These are phyloP conservation scores for Pichia nanzhaoensis DNA, from an alignment of 805 yeast species.

Conservation along the genomic window DNA sequence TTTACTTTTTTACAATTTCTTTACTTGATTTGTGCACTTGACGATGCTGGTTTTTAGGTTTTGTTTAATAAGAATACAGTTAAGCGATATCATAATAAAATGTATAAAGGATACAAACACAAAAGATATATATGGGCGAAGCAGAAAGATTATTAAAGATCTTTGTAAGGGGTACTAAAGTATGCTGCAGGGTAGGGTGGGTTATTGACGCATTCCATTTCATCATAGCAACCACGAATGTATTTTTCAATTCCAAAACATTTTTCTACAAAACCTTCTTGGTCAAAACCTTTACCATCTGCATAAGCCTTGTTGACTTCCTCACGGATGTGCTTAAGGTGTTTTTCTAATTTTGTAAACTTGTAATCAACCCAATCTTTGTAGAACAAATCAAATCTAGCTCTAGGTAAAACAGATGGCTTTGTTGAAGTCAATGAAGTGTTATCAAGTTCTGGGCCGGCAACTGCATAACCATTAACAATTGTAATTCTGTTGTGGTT, in stretches of 20 bases:
- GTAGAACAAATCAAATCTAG: slow-evolving; percentile 29
- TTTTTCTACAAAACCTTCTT: slow-evolving; percentile 23
- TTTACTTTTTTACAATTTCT: too few species aligned
- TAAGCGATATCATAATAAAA: too few species aligned
- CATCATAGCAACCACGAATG: slow-evolving; percentile 26
- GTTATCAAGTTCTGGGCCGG: slow-evolving; percentile 28
- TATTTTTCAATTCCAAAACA: slow-evolving; percentile 28
- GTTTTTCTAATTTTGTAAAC: slow-evolving; percentile 26
- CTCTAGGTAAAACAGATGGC: slow-evolving; percentile 32
- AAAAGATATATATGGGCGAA: too few species aligned
- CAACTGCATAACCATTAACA: slow-evolving; percentile 28
- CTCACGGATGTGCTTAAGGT: slow-evolving; percentile 19
- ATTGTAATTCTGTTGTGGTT: slow-evolving; percentile 32
- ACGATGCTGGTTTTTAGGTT: too few species aligned
- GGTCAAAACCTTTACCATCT: slow-evolving; percentile 26
- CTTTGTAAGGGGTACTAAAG: slow-evolving; percentile 22
- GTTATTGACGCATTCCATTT: slow-evolving; percentile 30
- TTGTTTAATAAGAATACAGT: too few species aligned
- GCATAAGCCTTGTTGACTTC: slow-evolving; percentile 15
- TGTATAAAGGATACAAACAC: too few species aligned
- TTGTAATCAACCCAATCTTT: slow-evolving; percentile 32
- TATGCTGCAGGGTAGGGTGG: slow-evolving; percentile 27
- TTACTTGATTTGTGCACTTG: too few species aligned
- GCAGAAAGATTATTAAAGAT: not conserved
- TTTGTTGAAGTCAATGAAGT: slow-evolving; percentile 30